Percentiles rank a stretch among this genome's conserved stretches.
Evolutionary conservation across 1,284 basidiomycete species (phyloP).

Genomic region (Boletus semigastroideus): DNA sequence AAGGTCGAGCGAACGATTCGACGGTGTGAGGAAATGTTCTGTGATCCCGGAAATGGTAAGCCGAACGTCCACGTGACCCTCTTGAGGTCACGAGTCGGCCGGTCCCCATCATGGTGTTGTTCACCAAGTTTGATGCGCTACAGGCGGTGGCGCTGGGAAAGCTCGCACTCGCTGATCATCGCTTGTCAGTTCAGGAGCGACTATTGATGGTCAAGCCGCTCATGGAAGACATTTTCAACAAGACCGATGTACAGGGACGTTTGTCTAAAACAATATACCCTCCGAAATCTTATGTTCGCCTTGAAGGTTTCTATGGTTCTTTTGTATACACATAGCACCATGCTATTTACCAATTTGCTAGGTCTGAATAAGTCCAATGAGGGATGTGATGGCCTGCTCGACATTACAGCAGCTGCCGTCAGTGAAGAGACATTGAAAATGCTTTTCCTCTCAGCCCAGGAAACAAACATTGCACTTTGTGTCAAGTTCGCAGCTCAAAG

Average conservation of each 20-base stretch:
- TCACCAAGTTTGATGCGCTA: neutral
- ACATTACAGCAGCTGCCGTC: neutral
- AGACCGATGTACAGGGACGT: neutral
- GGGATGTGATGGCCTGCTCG: neutral
- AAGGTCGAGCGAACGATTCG: neutral
- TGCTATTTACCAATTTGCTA: neutral
- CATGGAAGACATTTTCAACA: neutral
- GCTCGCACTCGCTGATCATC: neutral
- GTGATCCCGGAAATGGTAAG: neutral
- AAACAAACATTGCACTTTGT: neutral
- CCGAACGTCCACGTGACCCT: accelerated
- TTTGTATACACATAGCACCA: neutral
- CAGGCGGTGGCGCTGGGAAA: neutral
- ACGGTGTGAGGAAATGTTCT: neutral
- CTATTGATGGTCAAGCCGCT: neutral
- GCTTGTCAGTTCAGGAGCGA: neutral
- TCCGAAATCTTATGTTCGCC: neutral
- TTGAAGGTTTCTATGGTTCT: neutral
- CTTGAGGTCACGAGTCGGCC: neutral
- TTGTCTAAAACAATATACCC: neutral
- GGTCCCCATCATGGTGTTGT: neutral
- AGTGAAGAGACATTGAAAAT: neutral
- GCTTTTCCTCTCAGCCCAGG: neutral
- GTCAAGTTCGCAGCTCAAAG: neutral
- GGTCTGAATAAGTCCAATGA: neutral